Percentiles rank a stretch among this genome's conserved stretches.
Conservation (phyloP, 345 rosid species). For the Rhizophora apiculata region DNA sequence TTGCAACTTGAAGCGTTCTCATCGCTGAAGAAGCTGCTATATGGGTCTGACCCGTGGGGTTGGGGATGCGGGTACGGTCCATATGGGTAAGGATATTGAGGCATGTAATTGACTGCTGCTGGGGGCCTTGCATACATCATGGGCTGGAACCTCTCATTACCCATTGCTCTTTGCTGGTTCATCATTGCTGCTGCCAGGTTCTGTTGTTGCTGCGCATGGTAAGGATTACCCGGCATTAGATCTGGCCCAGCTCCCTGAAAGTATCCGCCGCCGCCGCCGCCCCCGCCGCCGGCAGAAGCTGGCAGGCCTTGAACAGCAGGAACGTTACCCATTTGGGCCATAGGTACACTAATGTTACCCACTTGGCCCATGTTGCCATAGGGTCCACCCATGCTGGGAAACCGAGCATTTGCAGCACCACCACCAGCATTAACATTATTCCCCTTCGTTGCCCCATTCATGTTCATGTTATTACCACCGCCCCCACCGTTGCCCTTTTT, state of each 20-base stretch:
- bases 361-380: conserved; percentile 38
- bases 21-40: conserved; percentile 67
- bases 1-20: conserved; percentile 89
- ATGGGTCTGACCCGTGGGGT: conserved; percentile 32
- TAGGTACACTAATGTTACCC: conserved; percentile 40
- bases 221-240: conserved; percentile 66
- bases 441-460: conserved; percentile 48
- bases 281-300: conserved; percentile 34
- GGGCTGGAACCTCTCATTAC: conserved; percentile 84
- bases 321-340: neutral
- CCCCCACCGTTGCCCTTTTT: conserved; percentile 10
- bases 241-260: conserved; percentile 67
- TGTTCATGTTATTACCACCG: conserved; percentile 43
- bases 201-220: conserved; percentile 43
- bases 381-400: conserved; percentile 39
- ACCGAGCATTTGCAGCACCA: conserved; percentile 34
- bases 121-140: conserved; percentile 91
- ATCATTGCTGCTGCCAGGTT: conserved; percentile 68
- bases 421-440: conserved; percentile 31
- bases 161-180: conserved; percentile 87
- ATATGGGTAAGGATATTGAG: conserved; percentile 55
- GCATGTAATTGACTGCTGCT: conserved; percentile 76
- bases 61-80: conserved; percentile 46
- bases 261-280: conserved; percentile 30
- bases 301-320: conserved; percentile 84